A percentile compares a stretch with the other conserved stretches of the same genome.
Conservation (phyloP, 164 flowering plant species). For the Sextonia rubra region DNA sequence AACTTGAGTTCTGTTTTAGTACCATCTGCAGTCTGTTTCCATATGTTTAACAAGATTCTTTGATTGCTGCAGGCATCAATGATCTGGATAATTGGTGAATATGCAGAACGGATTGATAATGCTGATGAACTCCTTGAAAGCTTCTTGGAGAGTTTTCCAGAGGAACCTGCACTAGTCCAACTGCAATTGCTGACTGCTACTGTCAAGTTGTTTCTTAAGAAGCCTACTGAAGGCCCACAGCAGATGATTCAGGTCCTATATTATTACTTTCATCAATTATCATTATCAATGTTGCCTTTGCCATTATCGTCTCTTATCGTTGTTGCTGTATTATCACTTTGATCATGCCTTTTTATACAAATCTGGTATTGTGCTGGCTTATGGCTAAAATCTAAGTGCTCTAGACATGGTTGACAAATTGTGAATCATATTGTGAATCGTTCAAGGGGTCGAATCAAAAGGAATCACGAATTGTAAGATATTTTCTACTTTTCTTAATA, state of each 20-base stretch:
- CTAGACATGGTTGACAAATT: too few relatives aligned
- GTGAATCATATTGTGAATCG: too few relatives aligned
- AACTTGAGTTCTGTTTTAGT: background rate
- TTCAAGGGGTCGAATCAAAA: too few relatives aligned
- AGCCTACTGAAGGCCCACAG: slow-evolving; percentile 99
- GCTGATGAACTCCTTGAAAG: slow-evolving; percentile 99
- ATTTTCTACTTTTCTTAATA: too few relatives aligned
- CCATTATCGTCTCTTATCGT: background rate
- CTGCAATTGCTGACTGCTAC: slow-evolving; percentile 95
- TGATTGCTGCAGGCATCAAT: slow-evolving; percentile 73
- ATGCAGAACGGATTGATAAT: slow-evolving; percentile 99
- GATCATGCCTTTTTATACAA: background rate
- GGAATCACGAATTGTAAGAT: too few relatives aligned
- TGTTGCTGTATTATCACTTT: background rate
- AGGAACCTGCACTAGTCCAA: slow-evolving; percentile 62
- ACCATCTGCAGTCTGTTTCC: background rate
- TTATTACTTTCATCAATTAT: background rate
- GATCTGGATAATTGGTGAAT: slow-evolving; percentile 99
- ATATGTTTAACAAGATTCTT: background rate
- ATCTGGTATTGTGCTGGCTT: background rate
- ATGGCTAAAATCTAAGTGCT: background rate
- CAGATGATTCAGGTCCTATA: slow-evolving; percentile 94
- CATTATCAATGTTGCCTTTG: background rate
- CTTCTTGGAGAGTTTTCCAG: slow-evolving; percentile 77
- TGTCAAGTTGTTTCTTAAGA: slow-evolving; percentile 90